Evolutionary conservation across 2,329 filamentous ascomycete genomes (phyloP), one percentile per base, ranked within the genome.

Genomic region (Cordyceps militaris): DNA sequence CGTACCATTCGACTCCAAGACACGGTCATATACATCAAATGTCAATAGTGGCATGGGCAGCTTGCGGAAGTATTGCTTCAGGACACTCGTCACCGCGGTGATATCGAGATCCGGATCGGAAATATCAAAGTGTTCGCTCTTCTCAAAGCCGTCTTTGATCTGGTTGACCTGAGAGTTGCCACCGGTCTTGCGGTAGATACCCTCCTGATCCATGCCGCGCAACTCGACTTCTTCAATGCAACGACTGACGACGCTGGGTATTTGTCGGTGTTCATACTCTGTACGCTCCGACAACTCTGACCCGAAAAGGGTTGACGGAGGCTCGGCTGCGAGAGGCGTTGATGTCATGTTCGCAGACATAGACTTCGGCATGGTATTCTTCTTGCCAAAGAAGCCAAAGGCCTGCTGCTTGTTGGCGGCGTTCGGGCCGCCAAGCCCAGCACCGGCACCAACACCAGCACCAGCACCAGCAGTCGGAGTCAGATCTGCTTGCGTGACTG

Each of bases 41-140:
- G 93, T 96, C 65, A 99, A 84, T 32, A 99, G 79, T 3, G 94
- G 94, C 8, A 82, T 88, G 0, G 94, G 94, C 36, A 97, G 79
- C 73, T 92, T 94, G 65, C 94, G 85, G 82, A 99, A 96, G 70
- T 97, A 99, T 72, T 97, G 93, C 76, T 99, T 99, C 66, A 99
- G 74, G 21, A 93, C 89, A 68, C 91, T 96, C 2, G 94, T 97
- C 58, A 99, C 91, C 13, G 94, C 91, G 57, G 96, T 95, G 61
- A 99, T 97, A 70, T 99, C 94, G 56, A 97, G 80, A 63, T 91
- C 88, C 1, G 91, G 89, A 66, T 97, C 94, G 3, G 91, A 95
- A 59, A 99, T 95, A 69, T 97, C 93, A 69, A 85, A 94, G 67
- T 93, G 89, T 62, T 88, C 83, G 59, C 83, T 87, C 70, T 86